Conservation (phyloP, 2,329 filamentous ascomycete genomes). For the Metarhizium robertsii region DNA sequence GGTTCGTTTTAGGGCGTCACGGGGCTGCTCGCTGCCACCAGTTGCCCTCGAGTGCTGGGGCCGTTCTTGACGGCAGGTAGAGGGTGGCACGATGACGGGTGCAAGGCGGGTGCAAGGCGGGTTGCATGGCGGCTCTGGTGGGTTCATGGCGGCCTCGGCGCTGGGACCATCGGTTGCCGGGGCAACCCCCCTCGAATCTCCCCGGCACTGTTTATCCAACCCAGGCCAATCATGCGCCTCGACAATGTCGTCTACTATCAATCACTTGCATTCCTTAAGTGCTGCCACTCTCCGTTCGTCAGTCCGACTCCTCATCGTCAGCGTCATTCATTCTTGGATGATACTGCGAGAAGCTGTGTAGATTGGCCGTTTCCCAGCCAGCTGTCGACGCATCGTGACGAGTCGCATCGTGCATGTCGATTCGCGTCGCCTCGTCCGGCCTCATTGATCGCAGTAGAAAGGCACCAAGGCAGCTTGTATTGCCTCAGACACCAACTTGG, state of each 20-base stretch:
- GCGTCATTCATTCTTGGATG: neutral
- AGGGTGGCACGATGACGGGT: neutral
- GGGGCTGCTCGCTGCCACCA: neutral
- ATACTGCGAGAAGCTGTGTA: neutral
- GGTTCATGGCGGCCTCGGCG: neutral
- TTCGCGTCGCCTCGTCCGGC: neutral
- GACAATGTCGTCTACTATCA: neutral
- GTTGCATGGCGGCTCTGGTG: neutral
- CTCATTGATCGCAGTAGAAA: neutral
- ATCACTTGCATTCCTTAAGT: constrained; percentile 8
- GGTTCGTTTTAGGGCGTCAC: neutral
- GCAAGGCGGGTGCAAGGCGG: too few species aligned
- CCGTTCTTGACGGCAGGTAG: neutral
- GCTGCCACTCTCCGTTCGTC: neutral
- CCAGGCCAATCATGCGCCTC: constrained; percentile 6
- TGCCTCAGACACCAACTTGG: neutral
- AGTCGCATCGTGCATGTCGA: neutral
- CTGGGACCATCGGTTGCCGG: constrained; percentile 1
- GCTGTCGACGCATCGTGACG: neutral
- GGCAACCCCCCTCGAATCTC: constrained; percentile 1
- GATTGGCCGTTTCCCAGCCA: neutral
- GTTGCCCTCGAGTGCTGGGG: neutral
- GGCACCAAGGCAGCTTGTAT: neutral
- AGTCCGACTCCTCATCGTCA: neutral
- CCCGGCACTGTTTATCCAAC: constrained; percentile 4